Evolutionary conservation across 371 early-diverging fungal species (phyloP).

Genomic region (Syncephalis plumigaleata): DNA sequence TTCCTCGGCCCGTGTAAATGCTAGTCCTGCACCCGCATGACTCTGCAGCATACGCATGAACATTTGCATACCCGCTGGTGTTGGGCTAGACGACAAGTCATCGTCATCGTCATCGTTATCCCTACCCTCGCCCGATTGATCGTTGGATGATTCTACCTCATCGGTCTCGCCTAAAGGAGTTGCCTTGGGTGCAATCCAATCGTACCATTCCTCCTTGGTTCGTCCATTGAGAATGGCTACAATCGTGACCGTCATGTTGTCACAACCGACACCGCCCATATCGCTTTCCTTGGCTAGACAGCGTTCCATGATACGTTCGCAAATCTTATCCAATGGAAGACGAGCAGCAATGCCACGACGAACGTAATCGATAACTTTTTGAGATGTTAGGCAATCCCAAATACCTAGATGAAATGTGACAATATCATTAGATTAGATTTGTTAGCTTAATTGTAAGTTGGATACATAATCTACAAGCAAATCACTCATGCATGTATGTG

Average conservation of each 20-base stretch:
- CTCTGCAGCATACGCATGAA: too few species aligned
- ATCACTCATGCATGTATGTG: too few species aligned
- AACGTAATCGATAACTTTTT: slow-evolving; percentile 72
- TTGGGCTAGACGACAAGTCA: too few species aligned
- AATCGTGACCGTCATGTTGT: slow-evolving; percentile 95
- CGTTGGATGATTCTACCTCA: too few species aligned
- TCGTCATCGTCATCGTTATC: too few species aligned
- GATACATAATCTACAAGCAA: too few species aligned
- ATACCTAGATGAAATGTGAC: slow-evolving; percentile 52
- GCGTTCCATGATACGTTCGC: slow-evolving; percentile 77
- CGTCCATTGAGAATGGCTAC: slow-evolving; percentile 68
- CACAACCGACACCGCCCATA: slow-evolving; percentile 84
- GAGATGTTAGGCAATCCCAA: slow-evolving; percentile 92
- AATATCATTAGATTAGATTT: background rate
- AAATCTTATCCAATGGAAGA: slow-evolving; percentile 34
- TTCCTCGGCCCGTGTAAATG: too few species aligned
- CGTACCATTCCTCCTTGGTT: slow-evolving; percentile 48
- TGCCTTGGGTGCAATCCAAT: slow-evolving; percentile 7
- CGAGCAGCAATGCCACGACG: slow-evolving; percentile 36
- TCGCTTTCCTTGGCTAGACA: slow-evolving; percentile 75
- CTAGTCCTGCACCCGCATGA: too few species aligned
- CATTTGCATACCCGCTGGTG: too few species aligned
- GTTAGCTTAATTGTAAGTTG: too few species aligned
- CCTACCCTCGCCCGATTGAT: too few species aligned
- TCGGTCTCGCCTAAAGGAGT: too few species aligned